Conservation (phyloP, 495 filamentous ascomycete genomes). For the Penicillium salamii region DNA sequence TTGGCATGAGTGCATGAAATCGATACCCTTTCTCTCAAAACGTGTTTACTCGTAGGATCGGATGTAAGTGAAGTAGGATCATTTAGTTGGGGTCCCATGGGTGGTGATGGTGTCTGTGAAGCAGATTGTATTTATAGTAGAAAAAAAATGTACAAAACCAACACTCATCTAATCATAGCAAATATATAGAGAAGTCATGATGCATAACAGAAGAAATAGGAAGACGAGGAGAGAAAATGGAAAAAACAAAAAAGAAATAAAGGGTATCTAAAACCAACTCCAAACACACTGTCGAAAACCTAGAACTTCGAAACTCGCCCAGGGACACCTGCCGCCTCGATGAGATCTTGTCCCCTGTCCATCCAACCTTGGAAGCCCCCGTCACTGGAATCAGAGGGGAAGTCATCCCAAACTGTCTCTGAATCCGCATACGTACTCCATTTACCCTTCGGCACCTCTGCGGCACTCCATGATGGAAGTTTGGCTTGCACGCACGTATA, state of each 20-base stretch:
- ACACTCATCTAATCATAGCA: slow-evolving; percentile 23
- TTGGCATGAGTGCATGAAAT: slow-evolving; percentile 19
- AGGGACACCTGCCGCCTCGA: slow-evolving; percentile 45
- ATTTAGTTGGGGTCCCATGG: background rate
- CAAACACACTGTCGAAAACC: slow-evolving; percentile 11
- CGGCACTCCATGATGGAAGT: slow-evolving; percentile 41
- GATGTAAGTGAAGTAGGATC: background rate
- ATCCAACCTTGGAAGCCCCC: slow-evolving; percentile 45
- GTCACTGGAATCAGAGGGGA: slow-evolving; percentile 41
- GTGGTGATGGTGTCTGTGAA: background rate
- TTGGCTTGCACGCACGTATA: slow-evolving; percentile 49
- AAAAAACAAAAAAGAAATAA: slow-evolving; percentile 19
- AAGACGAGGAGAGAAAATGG: slow-evolving; percentile 5
- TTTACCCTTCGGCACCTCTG: slow-evolving; percentile 40
- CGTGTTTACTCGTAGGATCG: background rate
- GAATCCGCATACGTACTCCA: slow-evolving; percentile 47
- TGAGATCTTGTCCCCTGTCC: slow-evolving; percentile 38
- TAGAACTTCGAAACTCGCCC: slow-evolving; percentile 28
- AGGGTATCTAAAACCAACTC: slow-evolving; percentile 41
- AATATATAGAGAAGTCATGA: slow-evolving; percentile 16
- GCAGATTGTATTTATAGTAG: slow-evolving; percentile 1
- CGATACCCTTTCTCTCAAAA: slow-evolving; percentile 24
- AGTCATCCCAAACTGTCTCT: slow-evolving; percentile 45
- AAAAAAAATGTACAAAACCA: slow-evolving; percentile 10
- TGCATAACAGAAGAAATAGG: slow-evolving; percentile 10